Evolutionary conservation across 169 alveolate genomes (phyloP), one percentile per base, ranked within the genome.

Genomic region (Plasmodium berghei): DNA sequence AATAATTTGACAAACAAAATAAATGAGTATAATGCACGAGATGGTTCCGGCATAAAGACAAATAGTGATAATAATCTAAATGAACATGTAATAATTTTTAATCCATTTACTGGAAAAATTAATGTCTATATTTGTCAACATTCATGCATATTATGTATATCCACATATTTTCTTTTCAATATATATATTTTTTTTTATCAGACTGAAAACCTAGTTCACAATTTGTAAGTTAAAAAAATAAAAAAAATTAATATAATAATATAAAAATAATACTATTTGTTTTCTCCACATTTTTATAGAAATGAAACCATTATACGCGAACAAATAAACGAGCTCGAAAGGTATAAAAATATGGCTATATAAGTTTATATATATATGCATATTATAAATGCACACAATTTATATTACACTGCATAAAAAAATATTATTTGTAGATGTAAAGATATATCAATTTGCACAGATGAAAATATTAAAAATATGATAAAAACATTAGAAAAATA

Each of bases 401-500:
- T 42, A 72, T 20, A 72, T 72, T 42, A 54, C 42, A 49, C 28
- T 46, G 34, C 55, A 66, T 70, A 16, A 63, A 24, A 24, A 62
- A 75, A 63, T 24, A 9, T 75, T 64, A 46, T 63, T 75, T 75
- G 49, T 75, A 75, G 89, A 58, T 75, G 89, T 46, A 75, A 75
- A 75, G 89, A 62, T 75, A 14, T 75, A 46, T 62, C 74, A 62
- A 24, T 75, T 62, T 75, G 89, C 75, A 64, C 89, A 54, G 89
- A 75, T 63, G 89, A 75, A 75, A 75, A 75, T 63, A 52, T 75
- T 63, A 75, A 75, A 75, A 64, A 58, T 40, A 75, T 75, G 59
- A 75, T 75, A 62, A 75, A 75, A 75, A 42, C 63, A 48, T 64
- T 75, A 62, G 89, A 75, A 75, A 75, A 75, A 64, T 48, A 63